Conservation (phyloP, 495 filamentous ascomycete species). For the Cairneyella variabilis region DNA sequence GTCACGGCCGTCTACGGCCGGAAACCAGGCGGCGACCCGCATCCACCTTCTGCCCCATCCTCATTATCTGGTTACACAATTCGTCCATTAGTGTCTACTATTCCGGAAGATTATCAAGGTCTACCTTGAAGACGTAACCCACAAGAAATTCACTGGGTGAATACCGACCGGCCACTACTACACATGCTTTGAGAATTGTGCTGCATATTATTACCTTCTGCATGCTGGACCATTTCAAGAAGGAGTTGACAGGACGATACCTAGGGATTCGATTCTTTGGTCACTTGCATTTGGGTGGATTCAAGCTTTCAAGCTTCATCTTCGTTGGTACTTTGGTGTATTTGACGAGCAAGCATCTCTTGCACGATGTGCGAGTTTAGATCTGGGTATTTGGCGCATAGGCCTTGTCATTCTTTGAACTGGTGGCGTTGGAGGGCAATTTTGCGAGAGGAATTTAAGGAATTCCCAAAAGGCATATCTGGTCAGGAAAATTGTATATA, state of each 20-base stretch:
- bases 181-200: background rate
- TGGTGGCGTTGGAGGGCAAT: no score
- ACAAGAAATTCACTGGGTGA: background rate
- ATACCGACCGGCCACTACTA: no score
- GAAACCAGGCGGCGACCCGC: conserved; percentile 11
- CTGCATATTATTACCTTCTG: background rate
- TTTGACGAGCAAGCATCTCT: no score
- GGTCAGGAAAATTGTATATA: no score
- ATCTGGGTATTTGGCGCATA: no score
- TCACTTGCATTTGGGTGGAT: background rate
- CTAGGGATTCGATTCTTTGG: background rate
- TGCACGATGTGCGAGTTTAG: no score
- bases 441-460: no score
- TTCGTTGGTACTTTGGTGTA: background rate
- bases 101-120: conserved; percentile 10
- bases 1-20: conserved; percentile 17
- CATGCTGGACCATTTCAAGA: background rate
- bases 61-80: conserved; percentile 3
- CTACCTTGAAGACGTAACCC: background rate
- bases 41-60: background rate
- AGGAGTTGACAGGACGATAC: background rate
- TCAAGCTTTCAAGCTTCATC: background rate
- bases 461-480: no score
- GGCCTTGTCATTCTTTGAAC: no score
- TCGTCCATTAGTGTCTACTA: background rate